Conservation (phyloP, 257 asterid genomes). For the Mitragyna speciosa region DNA sequence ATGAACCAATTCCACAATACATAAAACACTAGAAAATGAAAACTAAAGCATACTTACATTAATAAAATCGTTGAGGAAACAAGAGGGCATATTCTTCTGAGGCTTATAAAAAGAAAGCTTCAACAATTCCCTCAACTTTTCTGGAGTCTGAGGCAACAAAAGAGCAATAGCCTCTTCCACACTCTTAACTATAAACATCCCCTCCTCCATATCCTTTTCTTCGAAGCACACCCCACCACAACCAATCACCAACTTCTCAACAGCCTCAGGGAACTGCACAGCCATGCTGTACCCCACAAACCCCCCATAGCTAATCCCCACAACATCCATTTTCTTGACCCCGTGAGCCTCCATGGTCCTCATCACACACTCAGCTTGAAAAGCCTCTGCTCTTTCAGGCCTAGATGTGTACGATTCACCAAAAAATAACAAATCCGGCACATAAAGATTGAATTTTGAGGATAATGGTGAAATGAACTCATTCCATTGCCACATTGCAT, state of each 20-base stretch:
- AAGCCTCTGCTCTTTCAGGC: slow-evolving; percentile 56
- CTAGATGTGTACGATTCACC: slow-evolving; percentile 68
- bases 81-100: slow-evolving; percentile 60
- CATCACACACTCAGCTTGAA: slow-evolving; percentile 72
- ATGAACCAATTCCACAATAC: too few species aligned
- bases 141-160: slow-evolving; percentile 69
- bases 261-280: slow-evolving; percentile 64
- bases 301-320: slow-evolving; percentile 86
- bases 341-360: slow-evolving; percentile 60
- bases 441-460: slow-evolving; percentile 64
- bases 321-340: slow-evolving; percentile 50
- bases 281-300: slow-evolving; percentile 80
- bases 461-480: slow-evolving; percentile 67
- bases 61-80: slow-evolving; percentile 67
- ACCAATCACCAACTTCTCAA: slow-evolving; percentile 62
- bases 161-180: slow-evolving; percentile 64
- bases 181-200: slow-evolving; percentile 66
- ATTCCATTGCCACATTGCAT: slow-evolving; percentile 95
- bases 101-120: slow-evolving; percentile 62
- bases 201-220: slow-evolving; percentile 75
- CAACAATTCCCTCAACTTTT: slow-evolving; percentile 57
- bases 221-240: slow-evolving; percentile 77
- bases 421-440: slow-evolving; percentile 71
- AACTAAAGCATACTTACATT: slow-evolving; percentile 49
- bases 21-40: too few species aligned